These are phyloP conservation scores for Monilinia laxa DNA, from an alignment of 2,329 filamentous ascomycete genomes.

Conservation along the genomic window DNA sequence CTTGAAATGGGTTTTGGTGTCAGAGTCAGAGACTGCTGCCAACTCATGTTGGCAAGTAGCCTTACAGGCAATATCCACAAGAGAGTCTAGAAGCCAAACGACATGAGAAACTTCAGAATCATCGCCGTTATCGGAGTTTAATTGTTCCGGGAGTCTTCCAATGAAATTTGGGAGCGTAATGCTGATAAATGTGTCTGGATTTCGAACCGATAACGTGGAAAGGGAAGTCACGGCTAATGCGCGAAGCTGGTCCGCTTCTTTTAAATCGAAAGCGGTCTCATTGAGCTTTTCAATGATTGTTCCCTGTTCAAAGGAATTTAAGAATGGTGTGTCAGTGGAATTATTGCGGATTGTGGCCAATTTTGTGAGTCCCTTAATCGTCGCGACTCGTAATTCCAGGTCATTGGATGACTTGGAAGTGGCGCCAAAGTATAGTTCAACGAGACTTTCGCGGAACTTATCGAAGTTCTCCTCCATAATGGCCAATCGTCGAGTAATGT, in stretches of 20 bases:
- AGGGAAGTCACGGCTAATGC: slow-evolving; percentile 31
- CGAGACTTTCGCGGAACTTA: slow-evolving; percentile 21
- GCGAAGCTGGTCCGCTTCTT: slow-evolving; percentile 28
- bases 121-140: slow-evolving; percentile 17
- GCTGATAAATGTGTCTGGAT: slow-evolving; percentile 32
- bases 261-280: slow-evolving; percentile 26
- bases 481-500: not conserved
- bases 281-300: slow-evolving; percentile 35
- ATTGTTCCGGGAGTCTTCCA: slow-evolving; percentile 30
- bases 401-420: slow-evolving; percentile 27
- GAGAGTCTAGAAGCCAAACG: slow-evolving; percentile 28
- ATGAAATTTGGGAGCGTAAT: slow-evolving; percentile 35
- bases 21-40: slow-evolving; percentile 4
- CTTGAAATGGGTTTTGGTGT: slow-evolving; percentile 24
- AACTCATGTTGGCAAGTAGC: slow-evolving; percentile 25
- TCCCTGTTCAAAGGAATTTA: slow-evolving; percentile 31
- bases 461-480: slow-evolving; percentile 18
- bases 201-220: slow-evolving; percentile 30
- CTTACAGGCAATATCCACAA: slow-evolving; percentile 33
- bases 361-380: slow-evolving; percentile 34
- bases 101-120: slow-evolving; percentile 24
- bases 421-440: slow-evolving; percentile 31
- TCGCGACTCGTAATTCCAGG: slow-evolving; percentile 27
- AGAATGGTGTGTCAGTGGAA: slow-evolving; percentile 22
- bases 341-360: slow-evolving; percentile 34